A percentile compares a stretch with the other conserved stretches of the same genome.
Conservation (phyloP, 2,329 filamentous ascomycete genomes). For the Dothideomycetes sp. region DNA sequence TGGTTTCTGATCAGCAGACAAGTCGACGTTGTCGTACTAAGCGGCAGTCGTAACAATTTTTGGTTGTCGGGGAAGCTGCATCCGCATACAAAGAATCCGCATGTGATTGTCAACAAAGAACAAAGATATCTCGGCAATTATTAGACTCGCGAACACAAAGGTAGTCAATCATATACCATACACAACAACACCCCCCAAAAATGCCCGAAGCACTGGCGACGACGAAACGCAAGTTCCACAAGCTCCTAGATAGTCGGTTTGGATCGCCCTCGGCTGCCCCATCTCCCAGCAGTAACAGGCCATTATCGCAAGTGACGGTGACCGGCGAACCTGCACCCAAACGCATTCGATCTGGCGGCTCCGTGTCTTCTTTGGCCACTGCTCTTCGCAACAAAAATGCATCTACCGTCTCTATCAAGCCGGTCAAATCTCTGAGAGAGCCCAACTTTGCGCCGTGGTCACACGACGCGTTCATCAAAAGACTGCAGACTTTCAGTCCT, state of each 20-base stretch:
- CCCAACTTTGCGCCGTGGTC: constrained; percentile 82
- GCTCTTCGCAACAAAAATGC: constrained; percentile 7
- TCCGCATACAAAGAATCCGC: constrained; percentile 7
- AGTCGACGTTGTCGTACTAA: too few relatives aligned
- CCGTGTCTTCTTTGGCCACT: constrained; percentile 18
- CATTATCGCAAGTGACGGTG: constrained; percentile 15
- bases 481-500: constrained; percentile 81
- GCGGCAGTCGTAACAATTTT: too few relatives aligned
- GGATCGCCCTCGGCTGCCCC: constrained; percentile 34
- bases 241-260: constrained; percentile 53
- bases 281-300: constrained; percentile 26
- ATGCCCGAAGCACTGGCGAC: constrained; percentile 53
- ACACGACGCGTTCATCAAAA: constrained; percentile 67
- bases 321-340: constrained; percentile 25
- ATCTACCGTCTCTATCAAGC: constrained; percentile 9
- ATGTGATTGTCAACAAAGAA: constrained; percentile 10
- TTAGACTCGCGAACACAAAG: constrained; percentile 2
- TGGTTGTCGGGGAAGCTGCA: not conserved
- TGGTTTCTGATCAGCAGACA: too few relatives aligned
- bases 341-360: constrained; percentile 24
- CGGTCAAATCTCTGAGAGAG: constrained; percentile 5
- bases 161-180: not conserved
- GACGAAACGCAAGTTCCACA: constrained; percentile 78
- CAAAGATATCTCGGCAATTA: not conserved
- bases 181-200: not conserved